Evolutionary conservation across 192 early-diverging fungal species (phyloP).

Genomic region (Jimgerdemannia flammicorona): DNA sequence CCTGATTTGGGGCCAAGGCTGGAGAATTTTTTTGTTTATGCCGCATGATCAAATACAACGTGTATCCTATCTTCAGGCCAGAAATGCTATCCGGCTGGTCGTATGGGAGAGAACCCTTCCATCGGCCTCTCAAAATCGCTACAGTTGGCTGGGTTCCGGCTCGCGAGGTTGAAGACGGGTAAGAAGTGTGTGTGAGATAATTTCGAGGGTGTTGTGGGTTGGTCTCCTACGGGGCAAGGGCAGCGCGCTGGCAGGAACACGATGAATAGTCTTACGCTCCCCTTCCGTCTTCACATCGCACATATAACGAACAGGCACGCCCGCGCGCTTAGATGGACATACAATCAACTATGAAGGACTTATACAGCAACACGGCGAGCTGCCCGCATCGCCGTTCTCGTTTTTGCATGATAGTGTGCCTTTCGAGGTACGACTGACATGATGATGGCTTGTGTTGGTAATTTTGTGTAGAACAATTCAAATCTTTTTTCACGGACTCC

Average conservation of each 20-base stretch:
- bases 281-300: neutral
- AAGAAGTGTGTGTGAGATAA: neutral
- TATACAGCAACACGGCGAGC: slow-evolving; percentile 62
- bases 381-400: slow-evolving; percentile 71
- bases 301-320: slow-evolving; percentile 49
- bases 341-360: slow-evolving; percentile 73
- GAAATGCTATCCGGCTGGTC: slow-evolving; percentile 65
- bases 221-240: too few species aligned
- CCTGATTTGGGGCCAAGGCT: neutral
- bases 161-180: slow-evolving; percentile 79
- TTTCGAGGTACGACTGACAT: slow-evolving; percentile 32
- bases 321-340: slow-evolving; percentile 68
- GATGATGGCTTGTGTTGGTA: too few species aligned
- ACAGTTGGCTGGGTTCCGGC: slow-evolving; percentile 66
- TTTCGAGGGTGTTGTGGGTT: too few species aligned
- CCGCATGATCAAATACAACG: too few species aligned
- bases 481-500: too few species aligned
- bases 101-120: slow-evolving; percentile 70
- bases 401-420: slow-evolving; percentile 70
- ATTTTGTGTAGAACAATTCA: too few species aligned
- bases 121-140: slow-evolving; percentile 74
- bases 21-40: too few species aligned
- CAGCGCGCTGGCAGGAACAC: too few species aligned
- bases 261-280: too few species aligned
- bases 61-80: slow-evolving; percentile 24